phyloP scores from a whole-genome alignment of 495 filamentous ascomycete genomes.

The Aspergillus taichungensis region DNA sequence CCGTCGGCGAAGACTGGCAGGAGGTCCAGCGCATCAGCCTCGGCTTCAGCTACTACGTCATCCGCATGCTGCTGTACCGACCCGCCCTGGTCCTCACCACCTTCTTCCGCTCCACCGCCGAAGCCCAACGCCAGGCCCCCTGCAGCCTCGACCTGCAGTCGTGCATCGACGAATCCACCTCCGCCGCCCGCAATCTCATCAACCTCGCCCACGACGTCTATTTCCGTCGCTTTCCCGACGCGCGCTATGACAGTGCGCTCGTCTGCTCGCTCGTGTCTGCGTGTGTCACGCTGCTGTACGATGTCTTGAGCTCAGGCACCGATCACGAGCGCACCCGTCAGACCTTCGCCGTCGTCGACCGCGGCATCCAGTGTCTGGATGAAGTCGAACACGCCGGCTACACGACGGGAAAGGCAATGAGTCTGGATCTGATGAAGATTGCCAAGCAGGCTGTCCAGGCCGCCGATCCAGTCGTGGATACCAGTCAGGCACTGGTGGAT shows the following conservation, averaged over 20 bases:
- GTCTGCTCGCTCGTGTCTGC: constrained; percentile 4
- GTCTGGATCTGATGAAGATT: constrained; percentile 9
- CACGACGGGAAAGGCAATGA: constrained; percentile 3
- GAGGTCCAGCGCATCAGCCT: constrained; percentile 7
- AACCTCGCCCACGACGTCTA: constrained; percentile 6
- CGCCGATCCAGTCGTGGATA: constrained; percentile 4
- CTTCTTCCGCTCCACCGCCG: constrained; percentile 2
- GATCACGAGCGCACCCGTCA: constrained; percentile 1
- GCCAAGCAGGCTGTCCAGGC: constrained; percentile 5
- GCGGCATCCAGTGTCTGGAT: constrained; percentile 6
- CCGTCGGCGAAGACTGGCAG: constrained; percentile 5
- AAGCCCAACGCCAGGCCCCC: neutral
- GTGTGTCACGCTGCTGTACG: constrained; percentile 3
- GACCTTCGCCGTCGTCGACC: constrained; percentile 5
- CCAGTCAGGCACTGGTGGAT: constrained; percentile 5
- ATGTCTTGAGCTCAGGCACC: constrained; percentile 3
- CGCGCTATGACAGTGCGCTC: constrained; percentile 5
- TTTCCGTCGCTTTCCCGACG: constrained; percentile 4
- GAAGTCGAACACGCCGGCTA: constrained; percentile 7
- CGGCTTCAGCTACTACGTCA: constrained; percentile 1
- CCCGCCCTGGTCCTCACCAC: constrained; percentile 6
- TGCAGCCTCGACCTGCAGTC: constrained; percentile 1
- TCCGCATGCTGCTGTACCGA: constrained; percentile 5
- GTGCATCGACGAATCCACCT: constrained; percentile 5
- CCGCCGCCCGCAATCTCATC: constrained; percentile 1